Base-by-base conservation (phyloP, 805 yeast genomes). In the Scheffersomyces coipomensis region DNA sequence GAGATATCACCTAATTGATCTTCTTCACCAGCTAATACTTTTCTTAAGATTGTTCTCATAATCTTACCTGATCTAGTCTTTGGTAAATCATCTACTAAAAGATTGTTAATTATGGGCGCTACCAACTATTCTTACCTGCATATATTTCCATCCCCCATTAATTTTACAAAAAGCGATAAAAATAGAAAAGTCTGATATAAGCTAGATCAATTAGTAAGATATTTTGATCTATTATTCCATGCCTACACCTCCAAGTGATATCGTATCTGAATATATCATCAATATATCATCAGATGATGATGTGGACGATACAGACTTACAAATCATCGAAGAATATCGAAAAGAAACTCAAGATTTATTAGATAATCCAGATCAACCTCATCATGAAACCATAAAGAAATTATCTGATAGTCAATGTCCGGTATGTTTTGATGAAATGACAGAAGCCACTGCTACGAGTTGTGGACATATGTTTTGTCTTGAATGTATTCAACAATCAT, bases 11-110 rank as follows among this genome's bases (percentile, higher is more conserved):
- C 99, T 52, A 93, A 76, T 60, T 84, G 87, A 50, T 87, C 95
- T 51, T 84, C 95, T 73, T 91, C 97, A 51, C 91, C 90, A 37
- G 93, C 82, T 40, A 89, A 83, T 45, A 91, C 79, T 72, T 93
- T 93, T 71, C 99, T 84, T 67, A 93, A 77, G 47, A 93, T 85
- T 74, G 99, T 87, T 76, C 99, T 86, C 96, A 93, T 91, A 60
- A 93, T 91, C 77, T 93, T 93, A 53, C 99, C 99, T 9, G 97
- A 88, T 72, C 99, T 82, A 18, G 99, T 93, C 79, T 91, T 93
- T 68, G 99, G 99, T 64, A 93, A 79, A 60, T 93, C 98, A 44
- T 81, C 83, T 40, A 91, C 95, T 43, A 90, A 69, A n/a, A n/a
- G n/a, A n/a, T n/a, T n/a, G n/a, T n/a, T n/a, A n/a, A n/a, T n/a